phyloP scores from a whole-genome alignment of 768 basidiomycete genomes.

The Naganishia kalamii region DNA sequence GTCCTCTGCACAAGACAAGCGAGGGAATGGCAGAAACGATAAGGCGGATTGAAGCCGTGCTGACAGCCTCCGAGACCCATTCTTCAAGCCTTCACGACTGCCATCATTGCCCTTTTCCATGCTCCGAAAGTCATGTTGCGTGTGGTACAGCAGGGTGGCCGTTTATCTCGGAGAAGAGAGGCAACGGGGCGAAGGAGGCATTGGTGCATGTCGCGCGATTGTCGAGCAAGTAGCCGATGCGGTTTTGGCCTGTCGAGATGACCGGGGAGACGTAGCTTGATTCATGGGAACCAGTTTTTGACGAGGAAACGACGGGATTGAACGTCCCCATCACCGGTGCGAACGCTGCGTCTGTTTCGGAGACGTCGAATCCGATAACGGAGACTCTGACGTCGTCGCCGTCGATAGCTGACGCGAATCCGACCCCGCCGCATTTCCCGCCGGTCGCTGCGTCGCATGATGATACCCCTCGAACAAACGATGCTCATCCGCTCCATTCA shows the following conservation, averaged over 20 bases:
- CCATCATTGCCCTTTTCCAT: too few relatives aligned
- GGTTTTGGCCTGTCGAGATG: constrained; percentile 4
- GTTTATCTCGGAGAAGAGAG: too few relatives aligned
- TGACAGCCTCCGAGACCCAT: too few relatives aligned
- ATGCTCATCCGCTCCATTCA: neutral
- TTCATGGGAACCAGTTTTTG: neutral
- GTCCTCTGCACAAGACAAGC: too few relatives aligned
- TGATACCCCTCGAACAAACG: neutral
- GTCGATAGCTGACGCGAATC: constrained; percentile 6
- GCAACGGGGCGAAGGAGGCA: constrained; percentile 9
- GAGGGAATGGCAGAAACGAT: too few relatives aligned
- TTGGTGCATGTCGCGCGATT: neutral
- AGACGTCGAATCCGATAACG: neutral
- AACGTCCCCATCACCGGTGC: neutral
- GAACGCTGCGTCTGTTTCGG: constrained; percentile 5
- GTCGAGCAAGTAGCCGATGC: constrained; percentile 2
- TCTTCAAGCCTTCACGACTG: too few relatives aligned
- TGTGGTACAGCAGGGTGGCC: constrained; percentile 3
- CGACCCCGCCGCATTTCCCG: neutral
- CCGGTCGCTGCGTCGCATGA: neutral
- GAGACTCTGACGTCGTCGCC: neutral
- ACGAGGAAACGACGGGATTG: too few relatives aligned
- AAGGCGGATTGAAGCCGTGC: too few relatives aligned
- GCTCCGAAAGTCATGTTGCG: too few relatives aligned
- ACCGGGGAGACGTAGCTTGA: neutral